phyloP scores from a whole-genome alignment of 202 grass and related monocot genomes.

The Hordeum pubiflorum region DNA sequence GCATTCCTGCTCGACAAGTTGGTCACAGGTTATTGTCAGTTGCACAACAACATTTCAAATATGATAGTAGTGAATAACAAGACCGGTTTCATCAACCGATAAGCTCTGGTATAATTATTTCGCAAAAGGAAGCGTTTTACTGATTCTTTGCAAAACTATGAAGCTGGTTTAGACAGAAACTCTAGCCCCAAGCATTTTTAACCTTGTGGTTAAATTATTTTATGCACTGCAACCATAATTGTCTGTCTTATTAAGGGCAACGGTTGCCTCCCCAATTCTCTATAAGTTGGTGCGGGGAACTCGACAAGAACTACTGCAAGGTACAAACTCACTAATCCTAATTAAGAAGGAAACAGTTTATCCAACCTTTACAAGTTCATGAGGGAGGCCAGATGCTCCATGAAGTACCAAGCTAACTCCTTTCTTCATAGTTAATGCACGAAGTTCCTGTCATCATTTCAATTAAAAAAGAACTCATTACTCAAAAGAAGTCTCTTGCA shows the following conservation, averaged over 20 bases:
- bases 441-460: conserved; percentile 53
- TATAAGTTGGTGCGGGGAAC: background rate
- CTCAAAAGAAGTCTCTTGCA: background rate
- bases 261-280: background rate
- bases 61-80: background rate
- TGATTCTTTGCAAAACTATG: background rate
- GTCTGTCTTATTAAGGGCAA: background rate
- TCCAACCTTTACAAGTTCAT: conserved; percentile 57
- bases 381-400: conserved; percentile 80
- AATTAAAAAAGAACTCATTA: background rate
- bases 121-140: background rate
- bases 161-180: background rate
- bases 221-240: background rate
- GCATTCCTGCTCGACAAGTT: conserved; percentile 56
- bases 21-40: background rate
- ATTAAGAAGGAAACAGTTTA: conserved; percentile 11
- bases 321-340: background rate
- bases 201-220: background rate
- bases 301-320: background rate
- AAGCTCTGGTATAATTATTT: background rate
- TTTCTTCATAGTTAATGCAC: conserved; percentile 52
- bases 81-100: background rate
- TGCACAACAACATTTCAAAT: background rate
- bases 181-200: too few relatives aligned
- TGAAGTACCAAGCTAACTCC: conserved; percentile 87